These are phyloP conservation scores for Pseudocercospora fijiensis DNA, from an alignment of 2,329 filamentous ascomycete species.

Conservation along the genomic window DNA sequence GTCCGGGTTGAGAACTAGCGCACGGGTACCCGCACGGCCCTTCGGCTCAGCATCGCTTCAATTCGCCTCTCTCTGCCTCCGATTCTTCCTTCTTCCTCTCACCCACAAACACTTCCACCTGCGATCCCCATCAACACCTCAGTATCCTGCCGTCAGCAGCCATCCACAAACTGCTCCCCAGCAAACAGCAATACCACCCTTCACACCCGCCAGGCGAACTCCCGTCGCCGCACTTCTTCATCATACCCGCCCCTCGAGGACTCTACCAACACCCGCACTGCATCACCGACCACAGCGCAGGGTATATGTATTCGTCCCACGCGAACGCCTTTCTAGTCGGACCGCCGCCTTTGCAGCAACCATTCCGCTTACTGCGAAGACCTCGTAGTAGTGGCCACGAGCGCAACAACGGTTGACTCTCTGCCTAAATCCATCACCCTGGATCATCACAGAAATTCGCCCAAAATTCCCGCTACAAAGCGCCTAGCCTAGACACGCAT, in stretches of 20 bases:
- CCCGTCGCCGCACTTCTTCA: constrained; percentile 21
- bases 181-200: constrained; percentile 17
- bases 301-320: constrained; percentile 99
- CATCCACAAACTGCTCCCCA: constrained; percentile 13
- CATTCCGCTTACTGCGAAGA: constrained; percentile 94
- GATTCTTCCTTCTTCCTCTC: constrained; percentile 3
- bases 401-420: constrained; percentile 80
- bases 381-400: constrained; percentile 79
- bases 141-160: constrained; percentile 17
- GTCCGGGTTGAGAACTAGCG: too few species aligned
- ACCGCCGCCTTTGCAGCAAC: constrained; percentile 81
- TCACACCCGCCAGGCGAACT: constrained; percentile 19
- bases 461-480: constrained; percentile 22
- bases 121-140: constrained; percentile 10
- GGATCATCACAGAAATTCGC: constrained; percentile 14
- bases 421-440: constrained; percentile 21
- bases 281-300: constrained; percentile 30
- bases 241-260: constrained; percentile 24
- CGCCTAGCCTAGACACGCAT: constrained; percentile 22
- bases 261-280: constrained; percentile 21
- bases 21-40: neutral
- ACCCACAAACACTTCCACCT: constrained; percentile 13
- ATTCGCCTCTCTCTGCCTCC: neutral
- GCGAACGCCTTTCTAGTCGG: constrained; percentile 91
- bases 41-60: neutral